Evolutionary conservation across 805 yeast genomes (phyloP).

Genomic region (Candida insectalens): DNA sequence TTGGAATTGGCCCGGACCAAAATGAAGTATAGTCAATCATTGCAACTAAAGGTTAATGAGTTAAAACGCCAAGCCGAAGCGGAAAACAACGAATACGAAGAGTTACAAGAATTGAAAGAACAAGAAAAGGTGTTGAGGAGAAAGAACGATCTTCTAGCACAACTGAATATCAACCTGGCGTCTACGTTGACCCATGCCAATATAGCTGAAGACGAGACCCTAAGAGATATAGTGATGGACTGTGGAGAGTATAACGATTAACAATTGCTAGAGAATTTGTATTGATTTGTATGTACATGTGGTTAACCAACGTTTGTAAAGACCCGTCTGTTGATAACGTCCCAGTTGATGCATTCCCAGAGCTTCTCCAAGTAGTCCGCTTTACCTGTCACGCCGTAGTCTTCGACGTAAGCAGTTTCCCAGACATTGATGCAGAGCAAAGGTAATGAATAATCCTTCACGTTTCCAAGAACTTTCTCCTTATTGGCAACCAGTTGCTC

Average conservation of each 20-base stretch:
- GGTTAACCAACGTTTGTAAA: slow-evolving; percentile 11
- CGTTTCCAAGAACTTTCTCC: slow-evolving; percentile 18
- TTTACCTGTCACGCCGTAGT: slow-evolving; percentile 75
- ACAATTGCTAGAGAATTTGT: slow-evolving; percentile 13
- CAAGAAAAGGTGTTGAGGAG: slow-evolving; percentile 10
- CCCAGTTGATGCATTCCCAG: slow-evolving; percentile 82
- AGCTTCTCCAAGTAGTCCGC: slow-evolving; percentile 63
- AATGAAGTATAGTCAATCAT: not conserved
- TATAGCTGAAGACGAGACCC: slow-evolving; percentile 21
- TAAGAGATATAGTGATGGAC: slow-evolving; percentile 20
- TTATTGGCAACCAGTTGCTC: slow-evolving; percentile 32
- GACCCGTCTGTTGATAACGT: slow-evolving; percentile 44
- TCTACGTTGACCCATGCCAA: slow-evolving; percentile 24
- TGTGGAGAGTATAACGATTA: slow-evolving; percentile 22
- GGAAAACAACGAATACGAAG: slow-evolving; percentile 8
- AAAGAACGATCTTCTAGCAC: slow-evolving; percentile 16
- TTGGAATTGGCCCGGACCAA: slow-evolving; percentile 1
- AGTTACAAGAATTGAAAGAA: slow-evolving; percentile 8
- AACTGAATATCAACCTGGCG: slow-evolving; percentile 23
- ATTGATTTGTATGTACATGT: slow-evolving; percentile 1
- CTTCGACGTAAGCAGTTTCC: slow-evolving; percentile 82
- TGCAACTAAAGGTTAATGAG: slow-evolving; percentile 2
- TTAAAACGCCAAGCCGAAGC: slow-evolving; percentile 8
- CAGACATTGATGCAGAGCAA: slow-evolving; percentile 73
- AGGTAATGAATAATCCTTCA: slow-evolving; percentile 60